Conservation (phyloP, 441 rosid genomes). For the Hura crepitans region DNA sequence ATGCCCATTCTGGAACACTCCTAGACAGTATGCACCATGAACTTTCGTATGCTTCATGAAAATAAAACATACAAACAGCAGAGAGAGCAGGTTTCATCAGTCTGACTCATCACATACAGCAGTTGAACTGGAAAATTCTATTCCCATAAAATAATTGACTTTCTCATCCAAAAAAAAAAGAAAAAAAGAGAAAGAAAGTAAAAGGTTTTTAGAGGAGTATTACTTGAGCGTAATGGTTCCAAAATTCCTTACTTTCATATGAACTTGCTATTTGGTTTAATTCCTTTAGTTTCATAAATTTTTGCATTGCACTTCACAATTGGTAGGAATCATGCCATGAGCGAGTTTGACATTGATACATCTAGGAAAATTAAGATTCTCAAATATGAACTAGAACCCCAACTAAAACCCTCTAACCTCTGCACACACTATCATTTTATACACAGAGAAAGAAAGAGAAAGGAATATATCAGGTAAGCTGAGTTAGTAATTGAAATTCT, state of each 20-base stretch:
- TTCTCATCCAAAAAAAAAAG: too few relatives aligned
- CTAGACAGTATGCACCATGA: slow-evolving; percentile 77
- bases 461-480: background rate
- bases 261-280: background rate
- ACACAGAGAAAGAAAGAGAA: background rate
- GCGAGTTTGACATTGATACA: background rate
- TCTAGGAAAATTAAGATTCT: background rate
- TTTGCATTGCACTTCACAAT: background rate
- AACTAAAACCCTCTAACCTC: background rate
- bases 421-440: background rate
- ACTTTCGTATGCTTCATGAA: slow-evolving; percentile 78
- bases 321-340: slow-evolving; percentile 5
- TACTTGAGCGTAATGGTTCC: background rate
- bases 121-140: slow-evolving; percentile 2
- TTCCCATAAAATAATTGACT: slow-evolving; percentile 1
- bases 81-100: slow-evolving; percentile 23
- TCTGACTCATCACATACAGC: slow-evolving; percentile 12
- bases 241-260: background rate
- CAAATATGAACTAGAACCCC: slow-evolving; percentile 1
- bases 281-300: slow-evolving; percentile 6
- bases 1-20: slow-evolving; percentile 80
- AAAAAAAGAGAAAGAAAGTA: too few relatives aligned
- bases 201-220: background rate
- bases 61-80: slow-evolving; percentile 13
- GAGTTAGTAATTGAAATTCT: background rate